A percentile compares a stretch with the other conserved stretches of the same genome.
Conservation (phyloP, 495 filamentous ascomycete species). For the Lindgomyces ingoldianus region DNA sequence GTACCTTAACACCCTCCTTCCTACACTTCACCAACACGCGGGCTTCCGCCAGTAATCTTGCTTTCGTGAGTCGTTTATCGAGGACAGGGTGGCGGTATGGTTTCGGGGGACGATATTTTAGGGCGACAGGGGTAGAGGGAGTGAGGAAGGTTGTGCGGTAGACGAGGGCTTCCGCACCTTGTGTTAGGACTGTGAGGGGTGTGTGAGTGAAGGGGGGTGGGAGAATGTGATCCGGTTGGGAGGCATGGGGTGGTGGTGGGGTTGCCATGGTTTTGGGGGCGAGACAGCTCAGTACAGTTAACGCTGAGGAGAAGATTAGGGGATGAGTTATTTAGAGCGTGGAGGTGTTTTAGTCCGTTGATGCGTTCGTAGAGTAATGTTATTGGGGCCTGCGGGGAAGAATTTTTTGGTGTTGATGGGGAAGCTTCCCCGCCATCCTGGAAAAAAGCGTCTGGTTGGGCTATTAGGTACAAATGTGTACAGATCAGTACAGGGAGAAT, state of each 20-base stretch:
- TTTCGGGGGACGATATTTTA: slow-evolving; percentile 93
- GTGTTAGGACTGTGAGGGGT: slow-evolving; percentile 66
- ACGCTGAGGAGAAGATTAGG: too few relatives aligned
- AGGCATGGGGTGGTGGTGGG: not conserved
- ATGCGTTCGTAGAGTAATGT: too few relatives aligned
- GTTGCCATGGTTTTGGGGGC: not conserved
- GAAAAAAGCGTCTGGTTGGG: too few relatives aligned
- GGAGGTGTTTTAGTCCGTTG: too few relatives aligned
- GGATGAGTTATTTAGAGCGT: too few relatives aligned
- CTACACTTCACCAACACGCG: slow-evolving; percentile 74
- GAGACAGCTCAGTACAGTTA: too few relatives aligned
- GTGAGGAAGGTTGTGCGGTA: slow-evolving; percentile 82
- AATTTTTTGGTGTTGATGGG: too few relatives aligned
- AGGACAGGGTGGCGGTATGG: slow-evolving; percentile 89
- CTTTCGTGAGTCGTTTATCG: slow-evolving; percentile 81
- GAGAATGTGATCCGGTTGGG: slow-evolving; percentile 44
- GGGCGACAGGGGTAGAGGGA: slow-evolving; percentile 67
- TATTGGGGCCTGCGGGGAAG: too few relatives aligned
- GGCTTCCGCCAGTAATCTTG: slow-evolving; percentile 83
- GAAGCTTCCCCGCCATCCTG: too few relatives aligned
- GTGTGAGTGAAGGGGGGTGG: slow-evolving; percentile 66
- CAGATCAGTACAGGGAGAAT: too few relatives aligned
- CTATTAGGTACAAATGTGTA: too few relatives aligned
- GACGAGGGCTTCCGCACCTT: slow-evolving; percentile 94
- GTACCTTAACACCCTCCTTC: slow-evolving; percentile 75